These are phyloP conservation scores for Penicillium angulare DNA, from an alignment of 495 filamentous ascomycete genomes.

Conservation along the genomic window DNA sequence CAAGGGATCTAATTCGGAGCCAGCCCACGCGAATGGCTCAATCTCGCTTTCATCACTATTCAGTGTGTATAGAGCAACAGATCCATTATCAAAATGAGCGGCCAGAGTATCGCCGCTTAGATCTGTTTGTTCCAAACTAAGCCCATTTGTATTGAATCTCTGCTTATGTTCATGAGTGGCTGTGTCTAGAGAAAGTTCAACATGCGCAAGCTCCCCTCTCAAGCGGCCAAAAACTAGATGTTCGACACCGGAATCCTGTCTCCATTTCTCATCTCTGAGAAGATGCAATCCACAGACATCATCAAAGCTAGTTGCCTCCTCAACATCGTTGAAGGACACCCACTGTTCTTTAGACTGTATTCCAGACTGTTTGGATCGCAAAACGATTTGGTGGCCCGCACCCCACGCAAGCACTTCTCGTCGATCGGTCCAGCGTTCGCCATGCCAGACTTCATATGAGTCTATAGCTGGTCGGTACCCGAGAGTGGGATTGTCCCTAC, in stretches of 20 bases:
- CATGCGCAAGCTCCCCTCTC: constrained; percentile 38
- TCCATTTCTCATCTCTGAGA: constrained; percentile 39
- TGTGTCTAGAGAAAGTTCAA: constrained; percentile 29
- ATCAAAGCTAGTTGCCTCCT: constrained; percentile 55
- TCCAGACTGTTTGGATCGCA: constrained; percentile 41
- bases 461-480: constrained; percentile 63
- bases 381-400: constrained; percentile 56
- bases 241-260: constrained; percentile 25
- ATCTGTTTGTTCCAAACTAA: constrained; percentile 33
- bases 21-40: constrained; percentile 38
- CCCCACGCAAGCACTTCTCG: constrained; percentile 61
- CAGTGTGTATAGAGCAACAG: constrained; percentile 48
- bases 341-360: constrained; percentile 32
- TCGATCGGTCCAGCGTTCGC: constrained; percentile 49
- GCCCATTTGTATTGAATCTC: constrained; percentile 31
- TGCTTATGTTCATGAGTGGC: constrained; percentile 29
- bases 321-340: constrained; percentile 51
- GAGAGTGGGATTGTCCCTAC: constrained; percentile 55
- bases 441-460: constrained; percentile 56
- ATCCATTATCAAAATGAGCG: constrained; percentile 43
- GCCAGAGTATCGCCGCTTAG: constrained; percentile 37
- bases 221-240: constrained; percentile 42
- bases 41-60: constrained; percentile 26
- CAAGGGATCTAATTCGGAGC: constrained; percentile 17
- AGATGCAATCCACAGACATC: constrained; percentile 61